These are phyloP conservation scores for California macrophylla DNA, from an alignment of 441 rosid species.

Conservation along the genomic window DNA sequence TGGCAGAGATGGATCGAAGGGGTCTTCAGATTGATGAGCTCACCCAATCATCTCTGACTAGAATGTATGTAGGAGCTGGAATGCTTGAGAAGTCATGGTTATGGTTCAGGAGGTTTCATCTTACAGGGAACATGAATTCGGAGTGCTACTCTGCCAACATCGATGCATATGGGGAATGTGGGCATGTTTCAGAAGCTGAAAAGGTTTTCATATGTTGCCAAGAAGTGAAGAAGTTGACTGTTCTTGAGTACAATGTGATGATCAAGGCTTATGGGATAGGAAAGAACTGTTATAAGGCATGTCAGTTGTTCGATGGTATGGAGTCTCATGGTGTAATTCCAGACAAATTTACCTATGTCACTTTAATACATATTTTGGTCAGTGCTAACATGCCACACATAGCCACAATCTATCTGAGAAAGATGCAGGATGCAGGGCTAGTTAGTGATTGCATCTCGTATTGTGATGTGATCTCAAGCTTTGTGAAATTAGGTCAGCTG, in stretches of 20 bases:
- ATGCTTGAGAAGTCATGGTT: conserved; percentile 75
- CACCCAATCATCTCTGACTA: conserved; percentile 73
- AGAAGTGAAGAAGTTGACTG: conserved; percentile 42
- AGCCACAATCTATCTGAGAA: conserved; percentile 44
- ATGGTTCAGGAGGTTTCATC: conserved; percentile 76
- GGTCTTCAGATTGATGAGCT: conserved; percentile 68
- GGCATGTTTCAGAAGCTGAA: conserved; percentile 51
- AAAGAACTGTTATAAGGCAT: conserved; percentile 48
- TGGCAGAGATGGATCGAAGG: conserved; percentile 54
- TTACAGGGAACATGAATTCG: conserved; percentile 55
- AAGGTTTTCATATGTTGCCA: conserved; percentile 49
- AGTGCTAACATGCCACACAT: conserved; percentile 46
- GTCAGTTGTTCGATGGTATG: conserved; percentile 62
- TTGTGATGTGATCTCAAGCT: conserved; percentile 74
- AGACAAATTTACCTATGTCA: conserved; percentile 57
- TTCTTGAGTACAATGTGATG: conserved; percentile 69
- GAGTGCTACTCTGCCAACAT: conserved; percentile 81
- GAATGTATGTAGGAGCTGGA: conserved; percentile 73
- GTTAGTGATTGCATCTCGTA: conserved; percentile 62
- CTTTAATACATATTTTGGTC: conserved; percentile 59
- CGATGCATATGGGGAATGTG: conserved; percentile 74
- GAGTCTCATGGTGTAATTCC: conserved; percentile 48
- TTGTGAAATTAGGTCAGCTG: conserved; percentile 51
- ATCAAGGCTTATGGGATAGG: conserved; percentile 72
- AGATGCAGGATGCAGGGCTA: conserved; percentile 60